Base-by-base conservation (phyloP, 345 rosid species). In the Boechera stricta region DNA sequence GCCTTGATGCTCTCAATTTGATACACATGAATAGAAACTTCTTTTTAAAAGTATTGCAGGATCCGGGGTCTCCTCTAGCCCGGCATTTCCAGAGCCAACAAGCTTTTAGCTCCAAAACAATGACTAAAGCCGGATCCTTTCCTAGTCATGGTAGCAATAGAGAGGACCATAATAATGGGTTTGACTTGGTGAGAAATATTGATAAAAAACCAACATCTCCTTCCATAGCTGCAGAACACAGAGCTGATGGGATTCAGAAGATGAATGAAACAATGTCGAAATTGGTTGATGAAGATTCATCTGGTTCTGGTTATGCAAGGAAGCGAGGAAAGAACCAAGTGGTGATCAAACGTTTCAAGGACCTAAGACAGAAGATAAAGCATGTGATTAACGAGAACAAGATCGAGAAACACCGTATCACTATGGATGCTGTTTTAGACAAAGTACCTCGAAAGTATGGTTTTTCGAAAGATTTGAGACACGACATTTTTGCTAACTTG, bases 371-470 rank as follows among this genome's bases (percentile, higher is more conserved):
- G 75, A 92, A 92, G 82, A 82, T 94, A 71, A 85, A 73, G 54
- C 86, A 88, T 65, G 93, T 82, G 9, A 85, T 90, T 16, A 79
- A 77, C 24, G 85, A 85, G 79, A 83, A 86, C 81, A 81, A 83
- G 77, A 83, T 81, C 10, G 97, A 94, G 83, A 86, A 84, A 79
- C 87, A 76, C 15, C 75, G 97, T 67, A 89, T 92, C 41, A 73
- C 92, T 36, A 89, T 86, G 96, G 97, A 94, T 72, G 98, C 89
- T 15, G 78, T 92, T 36, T 86, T 92, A 54, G 89, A 92, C 82
- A 90, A 87, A 83, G 81, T 94, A 6, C 99, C 99, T 39, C 86
- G 72, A 0, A 84, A 79, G n/a, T 67, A 85, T 3, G 82, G 79
- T 6, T 82, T 88, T 53, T 86, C 90, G 10, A 82, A 79, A 76